These are phyloP conservation scores for Zizania palustris DNA, from an alignment of 202 grass and related monocot genomes.

Conservation along the genomic window DNA sequence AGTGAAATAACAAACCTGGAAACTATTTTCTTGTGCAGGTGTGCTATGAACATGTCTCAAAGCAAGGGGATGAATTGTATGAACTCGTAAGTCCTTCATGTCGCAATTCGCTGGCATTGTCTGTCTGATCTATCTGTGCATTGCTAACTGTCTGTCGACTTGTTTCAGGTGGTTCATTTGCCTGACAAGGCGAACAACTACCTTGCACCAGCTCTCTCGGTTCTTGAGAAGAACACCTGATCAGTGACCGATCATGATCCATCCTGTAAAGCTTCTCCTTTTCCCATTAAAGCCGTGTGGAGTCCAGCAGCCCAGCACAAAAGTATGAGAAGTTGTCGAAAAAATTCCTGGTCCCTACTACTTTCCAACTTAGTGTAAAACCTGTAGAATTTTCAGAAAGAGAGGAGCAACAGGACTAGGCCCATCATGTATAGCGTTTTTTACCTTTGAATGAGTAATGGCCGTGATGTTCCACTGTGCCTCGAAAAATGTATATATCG, in stretches of 20 bases:
- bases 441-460: not conserved
- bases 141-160: not conserved
- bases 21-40: slow-evolving; percentile 46
- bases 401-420: not conserved
- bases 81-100: slow-evolving; percentile 71
- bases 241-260: not conserved
- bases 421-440: not conserved
- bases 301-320: not conserved
- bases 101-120: not conserved
- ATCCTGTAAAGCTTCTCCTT: slow-evolving; percentile 1
- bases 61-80: slow-evolving; percentile 82
- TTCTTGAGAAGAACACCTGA: slow-evolving; percentile 97
- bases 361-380: not conserved
- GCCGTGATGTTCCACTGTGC: not conserved
- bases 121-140: not conserved
- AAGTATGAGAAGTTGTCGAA: not conserved
- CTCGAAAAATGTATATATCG: too few species aligned
- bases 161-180: slow-evolving; percentile 86
- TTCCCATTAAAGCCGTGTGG: slow-evolving; percentile 8
- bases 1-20: slow-evolving; percentile 1
- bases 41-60: slow-evolving; percentile 90
- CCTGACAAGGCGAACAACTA: slow-evolving; percentile 99
- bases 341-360: not conserved
- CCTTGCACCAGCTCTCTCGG: slow-evolving; percentile 83
- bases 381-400: not conserved